Conservation (phyloP, 495 filamentous ascomycete species). For the Podospora fimiseda region DNA sequence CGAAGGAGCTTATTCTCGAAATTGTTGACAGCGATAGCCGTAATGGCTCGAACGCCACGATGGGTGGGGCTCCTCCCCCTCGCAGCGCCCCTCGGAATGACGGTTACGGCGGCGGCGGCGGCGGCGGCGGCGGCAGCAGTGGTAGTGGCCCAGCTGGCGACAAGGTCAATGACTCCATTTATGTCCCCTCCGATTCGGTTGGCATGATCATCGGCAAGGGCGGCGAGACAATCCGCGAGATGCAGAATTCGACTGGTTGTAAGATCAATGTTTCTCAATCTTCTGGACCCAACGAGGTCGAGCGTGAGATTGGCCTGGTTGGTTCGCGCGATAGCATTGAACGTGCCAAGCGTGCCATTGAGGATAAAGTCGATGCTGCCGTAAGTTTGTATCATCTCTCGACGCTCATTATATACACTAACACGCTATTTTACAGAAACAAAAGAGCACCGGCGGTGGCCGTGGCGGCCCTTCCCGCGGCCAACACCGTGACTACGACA, state of each 20-base stretch:
- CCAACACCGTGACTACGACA: conserved; percentile 41
- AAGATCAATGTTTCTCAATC: conserved; percentile 82
- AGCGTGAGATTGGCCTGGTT: conserved; percentile 74
- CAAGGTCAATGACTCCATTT: conserved; percentile 71
- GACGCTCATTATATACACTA: conserved; percentile 3
- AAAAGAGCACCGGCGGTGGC: conserved; percentile 47
- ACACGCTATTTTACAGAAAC: conserved; percentile 24
- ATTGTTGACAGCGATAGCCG: conserved; percentile 81
- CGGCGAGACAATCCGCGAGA: conserved; percentile 81
- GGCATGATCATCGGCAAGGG: conserved; percentile 90
- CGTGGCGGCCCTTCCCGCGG: conserved; percentile 34
- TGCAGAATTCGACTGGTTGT: conserved; percentile 73
- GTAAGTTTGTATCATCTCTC: conserved; percentile 45
- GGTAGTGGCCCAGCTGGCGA: conserved; percentile 44
- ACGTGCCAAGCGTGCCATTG: conserved; percentile 67
- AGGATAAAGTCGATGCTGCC: conserved; percentile 81
- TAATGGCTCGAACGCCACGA: conserved; percentile 32
- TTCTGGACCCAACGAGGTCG: conserved; percentile 58
- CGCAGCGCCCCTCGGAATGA: conserved; percentile 28
- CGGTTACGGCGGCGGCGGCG: conserved; percentile 28
- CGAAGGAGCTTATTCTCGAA: conserved; percentile 75
- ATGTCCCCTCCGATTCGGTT: conserved; percentile 76
- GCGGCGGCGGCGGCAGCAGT: conserved; percentile 30
- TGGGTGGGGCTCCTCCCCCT: conserved; percentile 25
- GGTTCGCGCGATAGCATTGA: conserved; percentile 66